These are phyloP conservation scores for Penicillium sclerotigenum DNA, from an alignment of 2,329 filamentous ascomycete genomes.

Conservation along the genomic window DNA sequence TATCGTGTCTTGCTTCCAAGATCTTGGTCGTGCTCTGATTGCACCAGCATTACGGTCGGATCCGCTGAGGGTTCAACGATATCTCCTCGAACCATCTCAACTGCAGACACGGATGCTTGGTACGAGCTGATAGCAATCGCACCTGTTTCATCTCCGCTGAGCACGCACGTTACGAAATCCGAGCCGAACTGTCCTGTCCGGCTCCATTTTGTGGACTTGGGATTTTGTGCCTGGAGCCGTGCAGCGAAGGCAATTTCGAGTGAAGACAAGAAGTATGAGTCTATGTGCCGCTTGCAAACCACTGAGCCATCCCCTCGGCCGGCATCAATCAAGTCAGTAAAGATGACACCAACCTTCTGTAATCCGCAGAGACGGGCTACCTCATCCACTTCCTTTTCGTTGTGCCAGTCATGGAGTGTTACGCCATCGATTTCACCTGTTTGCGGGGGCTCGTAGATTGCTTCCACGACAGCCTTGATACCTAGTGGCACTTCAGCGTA, in stretches of 20 bases:
- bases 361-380: conserved; percentile 80
- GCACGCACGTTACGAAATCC: conserved; percentile 92
- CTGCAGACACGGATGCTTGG: conserved; percentile 90
- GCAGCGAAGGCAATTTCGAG: conserved; percentile 88
- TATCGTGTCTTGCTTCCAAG: conserved; percentile 71
- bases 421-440: conserved; percentile 84
- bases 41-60: conserved; percentile 89
- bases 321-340: conserved; percentile 84
- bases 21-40: conserved; percentile 79
- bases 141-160: conserved; percentile 87
- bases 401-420: conserved; percentile 78
- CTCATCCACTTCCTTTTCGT: conserved; percentile 76
- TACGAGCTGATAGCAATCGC: conserved; percentile 88
- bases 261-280: conserved; percentile 91
- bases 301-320: conserved; percentile 80
- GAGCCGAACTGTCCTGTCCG: conserved; percentile 92
- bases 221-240: conserved; percentile 80
- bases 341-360: conserved; percentile 87
- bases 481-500: conserved; percentile 91
- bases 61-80: conserved; percentile 94
- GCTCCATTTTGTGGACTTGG: conserved; percentile 93
- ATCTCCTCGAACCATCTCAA: conserved; percentile 94
- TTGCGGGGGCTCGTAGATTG: conserved; percentile 95
- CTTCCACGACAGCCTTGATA: conserved; percentile 91
- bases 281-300: conserved; percentile 89